Conservation (phyloP, 2,329 filamentous ascomycete species). For the Stylonectria norvegica region DNA sequence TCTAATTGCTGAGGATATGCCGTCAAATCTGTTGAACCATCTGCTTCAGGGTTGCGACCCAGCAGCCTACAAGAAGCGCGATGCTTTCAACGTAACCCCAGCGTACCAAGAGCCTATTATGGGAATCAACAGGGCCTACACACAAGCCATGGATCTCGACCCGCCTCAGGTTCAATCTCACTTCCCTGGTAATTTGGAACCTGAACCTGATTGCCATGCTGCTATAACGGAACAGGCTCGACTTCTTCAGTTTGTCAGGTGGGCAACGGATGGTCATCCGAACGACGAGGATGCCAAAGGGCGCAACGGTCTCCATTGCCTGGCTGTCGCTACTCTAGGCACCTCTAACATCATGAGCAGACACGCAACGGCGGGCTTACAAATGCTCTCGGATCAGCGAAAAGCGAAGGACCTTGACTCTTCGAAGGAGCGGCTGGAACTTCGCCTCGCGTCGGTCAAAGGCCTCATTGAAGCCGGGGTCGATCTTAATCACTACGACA, state of each 20-base stretch:
- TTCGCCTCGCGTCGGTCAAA: conserved; percentile 25
- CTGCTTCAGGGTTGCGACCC: conserved; percentile 29
- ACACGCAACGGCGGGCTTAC: conserved; percentile 15
- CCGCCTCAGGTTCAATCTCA: conserved; percentile 14
- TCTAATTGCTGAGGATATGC: conserved; percentile 30
- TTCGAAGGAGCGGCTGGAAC: conserved; percentile 27
- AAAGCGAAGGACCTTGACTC: conserved; percentile 30
- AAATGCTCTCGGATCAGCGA: conserved; percentile 10
- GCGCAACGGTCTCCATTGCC: conserved; percentile 55
- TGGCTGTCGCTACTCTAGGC: conserved; percentile 52
- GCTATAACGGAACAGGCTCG: conserved; percentile 16
- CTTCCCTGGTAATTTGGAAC: not conserved
- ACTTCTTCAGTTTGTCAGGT: conserved; percentile 21
- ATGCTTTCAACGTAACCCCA: conserved; percentile 45
- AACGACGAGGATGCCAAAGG: conserved; percentile 37
- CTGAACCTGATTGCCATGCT: conserved; percentile 5
- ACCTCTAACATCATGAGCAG: conserved; percentile 36
- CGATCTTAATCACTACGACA: conserved; percentile 52
- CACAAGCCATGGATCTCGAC: conserved; percentile 22
- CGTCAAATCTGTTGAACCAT: conserved; percentile 29
- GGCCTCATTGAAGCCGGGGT: conserved; percentile 38
- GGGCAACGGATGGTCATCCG: conserved; percentile 17
- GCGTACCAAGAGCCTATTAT: conserved; percentile 3
- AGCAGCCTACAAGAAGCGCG: conserved; percentile 37
- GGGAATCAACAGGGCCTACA: conserved; percentile 6